These are phyloP conservation scores for Phytopythium aichiense DNA, from an alignment of 352 stramenopile genomes.

Conservation along the genomic window DNA sequence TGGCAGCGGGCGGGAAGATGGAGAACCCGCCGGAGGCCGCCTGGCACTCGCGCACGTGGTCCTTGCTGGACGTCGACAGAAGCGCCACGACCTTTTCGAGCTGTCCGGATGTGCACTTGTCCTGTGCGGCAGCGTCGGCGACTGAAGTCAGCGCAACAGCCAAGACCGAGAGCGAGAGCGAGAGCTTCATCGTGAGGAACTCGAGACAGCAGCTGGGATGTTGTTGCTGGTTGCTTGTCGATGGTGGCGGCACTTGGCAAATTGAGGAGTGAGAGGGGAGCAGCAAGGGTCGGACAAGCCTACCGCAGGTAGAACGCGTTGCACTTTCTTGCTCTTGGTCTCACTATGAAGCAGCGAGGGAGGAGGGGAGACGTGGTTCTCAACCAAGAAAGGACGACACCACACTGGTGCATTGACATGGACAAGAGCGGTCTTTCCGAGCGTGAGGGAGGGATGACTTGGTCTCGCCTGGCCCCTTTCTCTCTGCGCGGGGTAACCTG, in stretches of 20 bases:
- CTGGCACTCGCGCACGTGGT: slow-evolving; percentile 1
- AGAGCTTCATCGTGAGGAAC: slow-evolving; percentile 2
- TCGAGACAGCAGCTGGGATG: neutral
- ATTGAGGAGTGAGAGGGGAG: neutral
- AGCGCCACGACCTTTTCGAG: slow-evolving; percentile 2
- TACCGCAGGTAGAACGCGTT: neutral
- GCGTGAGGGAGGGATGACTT: neutral
- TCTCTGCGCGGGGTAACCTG: neutral
- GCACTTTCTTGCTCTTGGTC: slow-evolving; percentile 1
- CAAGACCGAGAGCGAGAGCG: neutral
- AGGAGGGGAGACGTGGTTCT: neutral
- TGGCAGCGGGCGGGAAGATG: slow-evolving; percentile 4
- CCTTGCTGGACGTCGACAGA: slow-evolving; percentile 1
- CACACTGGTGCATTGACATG: too few species aligned
- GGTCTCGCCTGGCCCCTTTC: neutral
- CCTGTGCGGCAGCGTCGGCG: neutral
- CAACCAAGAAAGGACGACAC: neutral
- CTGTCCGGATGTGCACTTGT: slow-evolving; percentile 1
- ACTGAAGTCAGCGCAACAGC: neutral
- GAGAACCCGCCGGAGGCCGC: slow-evolving; percentile 3
- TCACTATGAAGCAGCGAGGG: neutral
- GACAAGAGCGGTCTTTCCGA: neutral
- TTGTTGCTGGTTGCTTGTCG: neutral
- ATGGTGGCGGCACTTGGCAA: neutral
- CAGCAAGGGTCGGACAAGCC: neutral